Evolutionary conservation across 2,329 filamentous ascomycete genomes (phyloP), one percentile per base, ranked within the genome.

Genomic region (Hypoxylon sp.): DNA sequence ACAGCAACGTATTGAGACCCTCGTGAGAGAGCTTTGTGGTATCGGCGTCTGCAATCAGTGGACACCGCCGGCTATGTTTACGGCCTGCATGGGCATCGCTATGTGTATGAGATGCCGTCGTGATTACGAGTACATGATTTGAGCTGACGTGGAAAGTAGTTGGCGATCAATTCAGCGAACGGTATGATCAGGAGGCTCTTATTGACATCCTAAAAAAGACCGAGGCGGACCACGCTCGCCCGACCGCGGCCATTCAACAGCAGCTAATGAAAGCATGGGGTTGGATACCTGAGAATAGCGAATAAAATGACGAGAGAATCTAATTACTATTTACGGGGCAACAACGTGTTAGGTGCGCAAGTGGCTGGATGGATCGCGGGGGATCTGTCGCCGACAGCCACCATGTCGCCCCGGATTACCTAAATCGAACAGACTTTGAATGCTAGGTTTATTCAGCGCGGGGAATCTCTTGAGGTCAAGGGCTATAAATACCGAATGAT

Each of bases 11-110:
- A 81, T 86, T 6, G 78, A 83, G 60, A 66, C 73, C 14, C 78
- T 86, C 29, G 81, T 90, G 2, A 78, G 85, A 14, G 78, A 82
- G 23, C 76, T 90, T 1, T 89, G 87, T 69, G 88, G 88, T 1
- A 88, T 88, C 34, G 87, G 85, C 0, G 74, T 85, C 9, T 84
- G 83, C 27, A 89, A 89, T 71, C 79, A 82, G 39, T 82, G 81
- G 74, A 85, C 82, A 1, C 83, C 87, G 25, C 86, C 87, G 0
- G 81, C 81, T 43, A 82, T 87, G 76, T 86, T 88, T 61, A 85
- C 84, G 0, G 83, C 84, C 0, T 85, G 81, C 16, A 85, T 87
- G 81, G 85, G 84, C 1, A 85, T 87, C 67, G 82, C 82, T 59
- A 82, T 82, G 73, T 87, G 82, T 85, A 75, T 41, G 68, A 57